Evolutionary conservation across 2,329 filamentous ascomycete species (phyloP).

Genomic region (Geoglossum cookeanum): DNA sequence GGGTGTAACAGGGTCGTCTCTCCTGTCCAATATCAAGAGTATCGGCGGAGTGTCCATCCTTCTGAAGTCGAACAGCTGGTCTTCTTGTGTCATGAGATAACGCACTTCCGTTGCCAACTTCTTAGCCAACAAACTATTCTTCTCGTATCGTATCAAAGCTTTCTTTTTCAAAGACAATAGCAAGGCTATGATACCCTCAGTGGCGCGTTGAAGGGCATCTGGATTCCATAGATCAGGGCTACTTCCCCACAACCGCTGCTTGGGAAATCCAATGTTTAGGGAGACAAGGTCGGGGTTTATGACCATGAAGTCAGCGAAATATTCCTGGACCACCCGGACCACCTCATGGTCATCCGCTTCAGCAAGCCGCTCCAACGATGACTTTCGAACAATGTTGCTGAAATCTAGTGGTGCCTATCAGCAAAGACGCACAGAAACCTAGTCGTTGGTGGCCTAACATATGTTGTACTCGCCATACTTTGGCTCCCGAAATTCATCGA

Average conservation of each 20-base stretch:
- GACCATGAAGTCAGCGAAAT: conserved; percentile 90
- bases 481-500: conserved; percentile 87
- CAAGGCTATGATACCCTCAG: conserved; percentile 70
- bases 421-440: background rate
- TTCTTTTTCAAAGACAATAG: conserved; percentile 90
- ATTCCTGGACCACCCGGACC: conserved; percentile 81
- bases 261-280: conserved; percentile 51
- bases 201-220: conserved; percentile 67
- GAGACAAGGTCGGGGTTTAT: conserved; percentile 89
- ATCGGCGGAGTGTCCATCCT: conserved; percentile 90
- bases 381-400: conserved; percentile 95
- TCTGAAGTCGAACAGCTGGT: conserved; percentile 89
- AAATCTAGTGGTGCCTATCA: conserved; percentile 36
- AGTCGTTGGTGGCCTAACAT: conserved; percentile 26
- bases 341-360: conserved; percentile 97
- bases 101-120: conserved; percentile 85
- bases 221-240: conserved; percentile 79
- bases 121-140: conserved; percentile 73
- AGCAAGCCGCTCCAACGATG: conserved; percentile 75
- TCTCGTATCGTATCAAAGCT: conserved; percentile 81
- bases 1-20: conserved; percentile 88
- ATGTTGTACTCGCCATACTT: conserved; percentile 96
- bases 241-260: conserved; percentile 61
- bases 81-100: conserved; percentile 87
- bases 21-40: conserved; percentile 70